Conservation (phyloP, 139 green algal genomes). For the Asterochloris erici region DNA sequence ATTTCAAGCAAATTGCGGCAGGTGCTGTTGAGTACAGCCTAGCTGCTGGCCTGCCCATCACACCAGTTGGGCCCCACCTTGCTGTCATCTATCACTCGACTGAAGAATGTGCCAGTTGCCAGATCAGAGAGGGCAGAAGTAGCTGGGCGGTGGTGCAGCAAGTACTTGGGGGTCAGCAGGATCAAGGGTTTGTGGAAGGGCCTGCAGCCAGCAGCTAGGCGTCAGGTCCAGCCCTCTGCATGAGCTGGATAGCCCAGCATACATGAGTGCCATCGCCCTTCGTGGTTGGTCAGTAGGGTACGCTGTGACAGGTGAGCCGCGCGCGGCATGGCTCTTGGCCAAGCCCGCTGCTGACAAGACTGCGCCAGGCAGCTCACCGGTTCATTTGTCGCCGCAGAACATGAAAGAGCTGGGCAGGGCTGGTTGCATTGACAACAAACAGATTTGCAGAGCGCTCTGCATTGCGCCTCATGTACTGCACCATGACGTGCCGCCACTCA, state of each 20-base stretch:
- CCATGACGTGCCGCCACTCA: slow-evolving; percentile 62
- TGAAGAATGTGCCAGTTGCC: slow-evolving; percentile 62
- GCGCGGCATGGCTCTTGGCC: background rate
- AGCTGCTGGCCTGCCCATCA: background rate
- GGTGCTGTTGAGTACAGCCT: background rate
- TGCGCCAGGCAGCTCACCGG: background rate
- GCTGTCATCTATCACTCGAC: slow-evolving; percentile 67
- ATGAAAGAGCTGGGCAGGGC: slow-evolving; percentile 71
- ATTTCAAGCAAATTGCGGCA: background rate
- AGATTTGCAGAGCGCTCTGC: slow-evolving; percentile 58
- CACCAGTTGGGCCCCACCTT: slow-evolving; percentile 20
- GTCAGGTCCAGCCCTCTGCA: background rate
- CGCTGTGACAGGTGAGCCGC: too few relatives aligned
- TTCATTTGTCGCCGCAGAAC: slow-evolving; percentile 61
- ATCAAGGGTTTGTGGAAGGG: slow-evolving; percentile 50
- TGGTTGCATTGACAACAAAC: slow-evolving; percentile 62
- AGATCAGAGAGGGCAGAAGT: slow-evolving; percentile 62
- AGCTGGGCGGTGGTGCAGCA: slow-evolving; percentile 70
- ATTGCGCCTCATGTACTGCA: slow-evolving; percentile 56
- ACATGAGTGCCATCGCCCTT: background rate
- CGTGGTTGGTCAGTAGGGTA: too few relatives aligned
- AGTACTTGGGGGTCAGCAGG: slow-evolving; percentile 65
- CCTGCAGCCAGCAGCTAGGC: slow-evolving; percentile 29
- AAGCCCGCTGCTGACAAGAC: background rate
- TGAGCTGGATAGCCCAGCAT: background rate